Conservation (phyloP, 768 basidiomycete genomes). For the Exsudoporus frostii region DNA sequence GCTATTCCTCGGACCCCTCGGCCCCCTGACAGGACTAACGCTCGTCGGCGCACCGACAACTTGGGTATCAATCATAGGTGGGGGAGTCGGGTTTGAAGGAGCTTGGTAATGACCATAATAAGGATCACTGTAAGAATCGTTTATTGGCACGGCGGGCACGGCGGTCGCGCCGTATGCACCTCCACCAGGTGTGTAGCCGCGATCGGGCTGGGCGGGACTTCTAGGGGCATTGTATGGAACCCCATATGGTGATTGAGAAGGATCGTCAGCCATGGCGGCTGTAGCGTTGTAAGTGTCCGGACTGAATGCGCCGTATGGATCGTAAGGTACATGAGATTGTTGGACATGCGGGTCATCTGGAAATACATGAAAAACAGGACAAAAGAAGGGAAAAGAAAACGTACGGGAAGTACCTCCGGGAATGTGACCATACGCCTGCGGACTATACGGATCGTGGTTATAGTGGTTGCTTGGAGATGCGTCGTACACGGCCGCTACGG, state of each 20-base stretch:
- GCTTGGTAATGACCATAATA: conserved; percentile 27
- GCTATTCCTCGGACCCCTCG: conserved; percentile 34
- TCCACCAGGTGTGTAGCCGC: conserved; percentile 56
- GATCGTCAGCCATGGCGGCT: conserved; percentile 11
- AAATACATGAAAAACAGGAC: conserved; percentile 2
- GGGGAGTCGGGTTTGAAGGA: conserved; percentile 19
- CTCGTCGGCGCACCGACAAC: conserved; percentile 21
- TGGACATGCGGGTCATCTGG: conserved; percentile 56
- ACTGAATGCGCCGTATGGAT: conserved; percentile 45
- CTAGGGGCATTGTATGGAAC: conserved; percentile 12
- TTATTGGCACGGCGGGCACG: conserved; percentile 40
- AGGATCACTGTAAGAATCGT: conserved; percentile 27
- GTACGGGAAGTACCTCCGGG: conserved; percentile 54
- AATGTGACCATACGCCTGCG: conserved; percentile 49
- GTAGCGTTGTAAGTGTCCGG: conserved; percentile 40
- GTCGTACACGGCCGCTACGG: conserved; percentile 18
- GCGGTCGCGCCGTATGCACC: conserved; percentile 51
- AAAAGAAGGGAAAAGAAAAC: conserved; percentile 18
- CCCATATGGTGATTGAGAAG: conserved; percentile 16
- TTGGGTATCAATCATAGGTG: conserved; percentile 42
- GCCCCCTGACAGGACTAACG: conserved; percentile 44
- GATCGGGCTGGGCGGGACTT: conserved; percentile 36
- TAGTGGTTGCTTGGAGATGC: conserved; percentile 19
- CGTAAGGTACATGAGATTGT: conserved; percentile 49
- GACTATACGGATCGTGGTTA: conserved; percentile 27